A percentile compares a stretch with the other conserved stretches of the same genome.
These are phyloP conservation scores for Pilatotrama ljubarskyi DNA, from an alignment of 768 basidiomycete species.

Conservation along the genomic window DNA sequence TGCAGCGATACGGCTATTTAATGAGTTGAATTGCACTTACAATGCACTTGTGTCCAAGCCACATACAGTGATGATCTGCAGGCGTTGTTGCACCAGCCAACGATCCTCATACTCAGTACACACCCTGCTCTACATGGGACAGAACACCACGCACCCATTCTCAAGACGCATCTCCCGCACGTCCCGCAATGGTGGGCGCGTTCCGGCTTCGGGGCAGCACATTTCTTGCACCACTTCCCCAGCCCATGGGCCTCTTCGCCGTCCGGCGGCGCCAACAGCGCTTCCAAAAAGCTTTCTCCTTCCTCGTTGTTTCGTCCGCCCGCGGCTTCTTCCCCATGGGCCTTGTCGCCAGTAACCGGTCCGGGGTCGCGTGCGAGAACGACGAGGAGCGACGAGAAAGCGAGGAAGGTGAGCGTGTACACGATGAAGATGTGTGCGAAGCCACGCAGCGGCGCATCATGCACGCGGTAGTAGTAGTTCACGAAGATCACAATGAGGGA, in stretches of 20 bases:
- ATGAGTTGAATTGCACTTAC: constrained; percentile 41
- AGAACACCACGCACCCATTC: constrained; percentile 63
- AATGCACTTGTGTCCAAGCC: constrained; percentile 77
- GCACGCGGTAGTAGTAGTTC: constrained; percentile 61
- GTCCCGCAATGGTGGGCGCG: constrained; percentile 70
- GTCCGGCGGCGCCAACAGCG: constrained; percentile 48
- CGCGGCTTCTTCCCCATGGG: constrained; percentile 20
- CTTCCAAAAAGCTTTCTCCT: constrained; percentile 54
- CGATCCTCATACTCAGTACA: neutral
- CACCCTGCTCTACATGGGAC: neutral
- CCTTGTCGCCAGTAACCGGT: constrained; percentile 39
- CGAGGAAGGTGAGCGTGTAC: constrained; percentile 67
- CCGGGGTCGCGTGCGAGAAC: constrained; percentile 78
- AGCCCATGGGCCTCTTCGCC: constrained; percentile 49
- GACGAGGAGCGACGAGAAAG: constrained; percentile 71
- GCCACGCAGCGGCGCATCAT: constrained; percentile 49
- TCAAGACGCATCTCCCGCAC: constrained; percentile 78
- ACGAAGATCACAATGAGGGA: constrained; percentile 68
- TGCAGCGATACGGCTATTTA: no score
- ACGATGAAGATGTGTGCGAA: constrained; percentile 54
- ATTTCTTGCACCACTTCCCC: constrained; percentile 75
- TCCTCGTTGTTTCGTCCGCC: constrained; percentile 29
- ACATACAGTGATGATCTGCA: constrained; percentile 84
- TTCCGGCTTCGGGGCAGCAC: constrained; percentile 80
- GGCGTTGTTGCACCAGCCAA: neutral